Evolutionary conservation across 148 eudicot species (phyloP).

Genomic region (Rhododendron kiyosumense): DNA sequence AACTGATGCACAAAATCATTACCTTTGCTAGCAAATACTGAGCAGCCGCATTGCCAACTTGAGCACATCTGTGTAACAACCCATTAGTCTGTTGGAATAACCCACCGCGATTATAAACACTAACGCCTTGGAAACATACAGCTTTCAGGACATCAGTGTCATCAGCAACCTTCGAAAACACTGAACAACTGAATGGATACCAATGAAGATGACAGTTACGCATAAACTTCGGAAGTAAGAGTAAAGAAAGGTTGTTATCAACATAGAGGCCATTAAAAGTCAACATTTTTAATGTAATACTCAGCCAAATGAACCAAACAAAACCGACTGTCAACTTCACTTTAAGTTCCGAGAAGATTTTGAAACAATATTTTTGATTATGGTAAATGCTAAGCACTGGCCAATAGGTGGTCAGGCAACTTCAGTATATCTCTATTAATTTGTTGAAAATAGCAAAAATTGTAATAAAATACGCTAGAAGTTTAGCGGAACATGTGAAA

Average conservation of each 20-base stretch:
- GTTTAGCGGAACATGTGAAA: no score
- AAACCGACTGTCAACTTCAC: neutral
- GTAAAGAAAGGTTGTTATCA: neutral
- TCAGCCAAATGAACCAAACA: neutral
- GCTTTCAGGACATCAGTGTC: neutral
- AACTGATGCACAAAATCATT: neutral
- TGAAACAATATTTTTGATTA: neutral
- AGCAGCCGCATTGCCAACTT: constrained; percentile 4
- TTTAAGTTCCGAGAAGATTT: neutral
- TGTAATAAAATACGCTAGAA: no score
- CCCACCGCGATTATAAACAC: neutral
- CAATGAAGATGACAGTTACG: neutral
- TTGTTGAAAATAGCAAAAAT: no score
- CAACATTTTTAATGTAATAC: neutral
- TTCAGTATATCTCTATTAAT: no score
- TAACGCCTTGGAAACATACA: neutral
- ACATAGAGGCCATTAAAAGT: neutral
- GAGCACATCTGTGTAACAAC: constrained; percentile 11
- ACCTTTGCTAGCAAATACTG: constrained; percentile 10
- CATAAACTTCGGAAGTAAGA: neutral
- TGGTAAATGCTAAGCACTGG: neutral
- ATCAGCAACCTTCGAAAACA: neutral
- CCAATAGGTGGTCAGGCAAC: no score
- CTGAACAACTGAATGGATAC: neutral
- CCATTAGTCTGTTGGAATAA: constrained; percentile 5